A percentile compares a stretch with the other conserved stretches of the same genome.
These are phyloP conservation scores for Vigna hirtella DNA, from an alignment of 306 rosid genomes.

Conservation along the genomic window DNA sequence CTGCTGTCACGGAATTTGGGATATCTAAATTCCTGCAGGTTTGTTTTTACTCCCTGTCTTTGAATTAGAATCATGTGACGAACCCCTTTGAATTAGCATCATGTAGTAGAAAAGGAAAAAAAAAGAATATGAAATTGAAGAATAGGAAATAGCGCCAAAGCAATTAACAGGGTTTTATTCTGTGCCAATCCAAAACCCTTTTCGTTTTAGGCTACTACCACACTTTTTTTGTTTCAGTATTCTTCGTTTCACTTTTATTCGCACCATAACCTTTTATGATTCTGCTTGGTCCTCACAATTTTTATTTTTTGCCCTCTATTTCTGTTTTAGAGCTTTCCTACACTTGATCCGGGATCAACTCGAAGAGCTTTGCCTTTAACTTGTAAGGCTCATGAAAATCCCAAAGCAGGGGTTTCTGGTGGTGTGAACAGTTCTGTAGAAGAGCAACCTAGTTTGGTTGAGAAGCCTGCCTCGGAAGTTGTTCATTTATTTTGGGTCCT, in stretches of 20 bases:
- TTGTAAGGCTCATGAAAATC: conserved; percentile 59
- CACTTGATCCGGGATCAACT: conserved; percentile 45
- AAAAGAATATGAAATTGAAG: neutral
- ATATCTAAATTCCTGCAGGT: conserved; percentile 68
- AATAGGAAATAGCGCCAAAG: conserved; percentile 4
- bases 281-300: neutral
- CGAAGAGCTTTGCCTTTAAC: conserved; percentile 50
- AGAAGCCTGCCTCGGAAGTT: conserved; percentile 63
- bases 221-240: neutral
- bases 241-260: neutral
- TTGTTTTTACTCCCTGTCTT: conserved; percentile 26
- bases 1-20: conserved; percentile 57
- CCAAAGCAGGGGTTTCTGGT: conserved; percentile 59
- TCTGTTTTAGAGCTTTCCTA: conserved; percentile 19
- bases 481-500: conserved; percentile 73
- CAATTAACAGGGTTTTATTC: conserved; percentile 32
- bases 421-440: conserved; percentile 55
- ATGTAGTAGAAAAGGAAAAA: neutral
- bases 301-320: neutral
- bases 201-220: neutral
- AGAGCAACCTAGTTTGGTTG: conserved; percentile 52
- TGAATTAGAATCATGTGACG: neutral
- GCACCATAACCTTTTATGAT: neutral
- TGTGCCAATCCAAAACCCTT: conserved; percentile 2
- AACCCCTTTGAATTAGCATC: neutral